phyloP scores from a whole-genome alignment of 169 alveolate species.

The Cystoisospora suis region DNA sequence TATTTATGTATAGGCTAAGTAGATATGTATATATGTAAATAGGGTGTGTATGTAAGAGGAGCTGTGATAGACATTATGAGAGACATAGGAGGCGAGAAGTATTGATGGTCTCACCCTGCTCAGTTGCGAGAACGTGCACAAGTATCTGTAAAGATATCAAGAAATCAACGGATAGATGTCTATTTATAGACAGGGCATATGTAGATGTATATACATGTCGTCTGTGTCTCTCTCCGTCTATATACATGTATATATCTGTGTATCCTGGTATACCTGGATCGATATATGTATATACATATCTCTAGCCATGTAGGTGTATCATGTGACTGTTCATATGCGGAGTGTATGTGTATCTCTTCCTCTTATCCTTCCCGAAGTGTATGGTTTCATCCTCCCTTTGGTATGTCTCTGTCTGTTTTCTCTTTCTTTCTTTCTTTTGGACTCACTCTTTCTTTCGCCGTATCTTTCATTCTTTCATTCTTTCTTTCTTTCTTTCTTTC shows the following conservation, averaged over 20 bases:
- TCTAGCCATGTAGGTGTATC: not conserved
- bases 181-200: not conserved
- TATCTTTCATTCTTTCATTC: not conserved
- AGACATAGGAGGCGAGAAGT: too few relatives aligned
- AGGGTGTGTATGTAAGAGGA: too few relatives aligned
- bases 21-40: not conserved
- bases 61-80: too few relatives aligned
- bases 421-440: not conserved
- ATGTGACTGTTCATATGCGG: not conserved
- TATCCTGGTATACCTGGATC: not conserved
- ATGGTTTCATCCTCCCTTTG: not conserved
- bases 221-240: not conserved
- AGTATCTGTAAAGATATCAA: too few relatives aligned
- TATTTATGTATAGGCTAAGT: not conserved
- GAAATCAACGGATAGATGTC: not conserved
- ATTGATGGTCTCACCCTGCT: too few relatives aligned
- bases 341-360: not conserved
- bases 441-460: not conserved
- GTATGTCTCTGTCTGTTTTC: not conserved
- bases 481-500: not conserved
- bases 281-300: not conserved
- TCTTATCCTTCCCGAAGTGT: not conserved
- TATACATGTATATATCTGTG: not conserved
- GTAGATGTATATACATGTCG: too few relatives aligned
- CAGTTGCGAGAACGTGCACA: too few relatives aligned